Base-by-base conservation (phyloP, 2,329 filamentous ascomycete species). In the Aspergillus novoparasiticus region DNA sequence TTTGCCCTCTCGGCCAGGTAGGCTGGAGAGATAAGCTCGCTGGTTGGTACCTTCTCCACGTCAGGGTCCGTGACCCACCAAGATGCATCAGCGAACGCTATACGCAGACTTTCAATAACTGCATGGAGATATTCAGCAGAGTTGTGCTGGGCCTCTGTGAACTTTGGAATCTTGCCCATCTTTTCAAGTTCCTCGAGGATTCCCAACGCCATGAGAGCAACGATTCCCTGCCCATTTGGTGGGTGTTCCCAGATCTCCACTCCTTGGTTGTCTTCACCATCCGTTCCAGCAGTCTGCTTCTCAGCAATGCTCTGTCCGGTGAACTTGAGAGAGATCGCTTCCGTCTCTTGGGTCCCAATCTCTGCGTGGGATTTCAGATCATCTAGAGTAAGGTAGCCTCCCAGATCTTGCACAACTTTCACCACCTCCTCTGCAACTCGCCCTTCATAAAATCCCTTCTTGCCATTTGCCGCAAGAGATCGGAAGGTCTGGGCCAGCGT, bases 181-280 rank as follows among this genome's bases (percentile, higher is more conserved):
- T 88, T 87, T 78, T 97, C 92, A 1, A 98, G 85, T 74, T 94
- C 89, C 75, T 97, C 89, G 56, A 99, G 83, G 68, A 98, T 96
- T 1, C 95, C 95, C 0, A 99, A 83, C 0, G 95, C 92, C 90
- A 98, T 97, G 36, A 98, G 82, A 0, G 95, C 95, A 2, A 98
- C 92, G 67, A 98, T 94, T 1, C 95, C 95, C 79, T 98, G 95
- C 0, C 95, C 94, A 72, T 98, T 98, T 10, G 95, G 95, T 41
- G 94, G 94, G 75, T 98, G 94, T 74, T 99, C 95, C 94, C 94
- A 98, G 0, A 99, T 82, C 73, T 96, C 89, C 48, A 97, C 85
- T 11, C 78, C 81, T 72, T 81, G 75, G 65, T 78, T 74, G 10
- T 73, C 62, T 43, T 77, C 73, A 39, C 79, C 80, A 43, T 82